Base-by-base conservation (phyloP, 345 rosid species). In the Mangifera indica region DNA sequence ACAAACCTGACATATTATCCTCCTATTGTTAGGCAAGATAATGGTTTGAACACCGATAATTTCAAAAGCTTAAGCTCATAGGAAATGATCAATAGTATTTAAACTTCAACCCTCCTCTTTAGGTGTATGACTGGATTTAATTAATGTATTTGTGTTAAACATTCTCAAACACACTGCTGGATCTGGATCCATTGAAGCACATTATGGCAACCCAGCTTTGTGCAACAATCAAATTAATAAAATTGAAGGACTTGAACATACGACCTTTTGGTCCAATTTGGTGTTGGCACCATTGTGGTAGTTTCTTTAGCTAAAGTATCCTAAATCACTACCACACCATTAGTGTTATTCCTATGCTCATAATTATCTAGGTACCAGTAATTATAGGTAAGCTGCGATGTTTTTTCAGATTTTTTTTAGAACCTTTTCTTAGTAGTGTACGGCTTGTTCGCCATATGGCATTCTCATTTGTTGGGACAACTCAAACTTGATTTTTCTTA, bases 401-500 rank as follows among this genome's bases (percentile, higher is more conserved):
- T 21, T 69, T 73, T 65, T 48, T 48, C 21, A 18, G 24, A 45
- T 61, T 37, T 40, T 5, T 60, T n/a, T 20, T 52, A 48, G 17
- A 34, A 37, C 9, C 10, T 3, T 29, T 65, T 64, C 61, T 63
- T 44, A 7, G 8, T 69, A 26, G 14, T 70, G 15, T 64, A 17
- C 51, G 49, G 66, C 72, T 42, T 66, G 53, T 58, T 29, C 60
- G 60, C 14, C 1, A 29, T 74, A 45, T 53, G 60, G 42, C 76
- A 17, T 61, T 60, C 26, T 14, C n/a, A 21, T 46, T 66, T 49
- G 57, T 5, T 49, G 69, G 14, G 8, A 42, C 42, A 2, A 17
- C 24, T 42, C 15, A 21, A 56, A 22, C 42, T 37, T 56, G 10
- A 32, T 21, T 2, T 61, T 61, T 22, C 12, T 58, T 66, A 67